phyloP scores from a whole-genome alignment of 2,329 filamentous ascomycete genomes.

The Aspergillus sp. region DNA sequence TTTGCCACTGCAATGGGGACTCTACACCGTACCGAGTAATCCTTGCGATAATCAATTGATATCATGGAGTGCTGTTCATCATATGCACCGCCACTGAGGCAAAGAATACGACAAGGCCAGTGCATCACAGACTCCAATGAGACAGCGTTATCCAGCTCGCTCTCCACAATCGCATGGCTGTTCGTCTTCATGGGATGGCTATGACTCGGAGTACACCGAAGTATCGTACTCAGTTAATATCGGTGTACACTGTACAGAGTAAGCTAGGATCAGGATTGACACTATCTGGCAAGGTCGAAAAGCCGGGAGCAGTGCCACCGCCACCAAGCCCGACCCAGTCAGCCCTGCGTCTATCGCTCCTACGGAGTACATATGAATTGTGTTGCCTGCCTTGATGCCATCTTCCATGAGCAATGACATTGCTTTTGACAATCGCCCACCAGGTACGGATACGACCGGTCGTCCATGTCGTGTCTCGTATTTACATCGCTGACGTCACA shows the following conservation, averaged over 20 bases:
- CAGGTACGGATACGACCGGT: too few species aligned
- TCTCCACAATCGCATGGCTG: neutral
- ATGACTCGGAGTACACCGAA: too few species aligned
- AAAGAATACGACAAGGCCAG: neutral
- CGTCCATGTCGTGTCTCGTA: neutral
- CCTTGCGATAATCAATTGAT: neutral
- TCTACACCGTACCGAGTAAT: neutral
- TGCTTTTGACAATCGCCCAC: too few species aligned
- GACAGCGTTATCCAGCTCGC: neutral
- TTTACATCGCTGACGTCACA: neutral
- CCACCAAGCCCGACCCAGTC: neutral
- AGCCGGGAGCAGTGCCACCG: neutral
- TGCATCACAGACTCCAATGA: neutral
- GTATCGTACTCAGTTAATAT: neutral
- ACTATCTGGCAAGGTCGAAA: neutral
- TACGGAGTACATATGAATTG: too few species aligned
- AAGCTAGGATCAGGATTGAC: neutral
- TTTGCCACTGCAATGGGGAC: neutral
- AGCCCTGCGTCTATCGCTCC: neutral
- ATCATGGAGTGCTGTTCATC: neutral
- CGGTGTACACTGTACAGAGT: too few species aligned
- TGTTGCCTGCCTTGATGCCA: too few species aligned
- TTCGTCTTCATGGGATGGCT: neutral
- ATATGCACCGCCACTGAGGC: neutral
- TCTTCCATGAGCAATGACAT: too few species aligned